These are phyloP conservation scores for Neurospora sp. DNA, from an alignment of 495 filamentous ascomycete genomes.

Conservation along the genomic window DNA sequence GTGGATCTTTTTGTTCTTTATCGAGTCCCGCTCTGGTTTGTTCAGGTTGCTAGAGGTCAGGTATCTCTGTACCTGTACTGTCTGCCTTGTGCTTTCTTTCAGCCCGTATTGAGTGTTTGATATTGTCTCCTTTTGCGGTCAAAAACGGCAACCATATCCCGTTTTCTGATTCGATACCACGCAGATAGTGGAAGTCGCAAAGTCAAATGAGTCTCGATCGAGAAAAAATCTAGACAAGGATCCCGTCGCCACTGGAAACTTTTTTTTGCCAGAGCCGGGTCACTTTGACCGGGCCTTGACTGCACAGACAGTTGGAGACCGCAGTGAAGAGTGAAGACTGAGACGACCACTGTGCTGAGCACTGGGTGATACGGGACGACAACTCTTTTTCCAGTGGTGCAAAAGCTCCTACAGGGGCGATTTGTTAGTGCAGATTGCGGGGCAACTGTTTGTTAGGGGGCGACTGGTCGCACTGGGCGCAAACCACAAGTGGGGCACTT, in stretches of 20 bases:
- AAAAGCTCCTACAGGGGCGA: neutral
- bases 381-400: neutral
- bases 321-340: no score
- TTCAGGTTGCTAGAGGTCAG: neutral
- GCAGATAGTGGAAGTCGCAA: neutral
- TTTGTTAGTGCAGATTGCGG: neutral
- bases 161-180: neutral
- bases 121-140: neutral
- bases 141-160: neutral
- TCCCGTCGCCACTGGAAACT: neutral
- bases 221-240: neutral
- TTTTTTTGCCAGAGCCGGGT: neutral
- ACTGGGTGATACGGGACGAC: neutral
- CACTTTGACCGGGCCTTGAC: neutral
- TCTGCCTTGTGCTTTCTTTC: neutral
- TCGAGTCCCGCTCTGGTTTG: neutral
- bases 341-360: neutral
- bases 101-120: neutral
- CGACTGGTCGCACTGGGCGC: neutral
- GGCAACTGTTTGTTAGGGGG: neutral
- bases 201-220: neutral
- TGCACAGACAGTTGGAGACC: neutral
- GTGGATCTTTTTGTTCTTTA: neutral
- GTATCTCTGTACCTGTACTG: neutral
- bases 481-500: neutral